Evolutionary conservation across 2,329 filamentous ascomycete species (phyloP), one percentile per base, ranked within the genome.

Genomic region (Pseudogymnoascus sp.): DNA sequence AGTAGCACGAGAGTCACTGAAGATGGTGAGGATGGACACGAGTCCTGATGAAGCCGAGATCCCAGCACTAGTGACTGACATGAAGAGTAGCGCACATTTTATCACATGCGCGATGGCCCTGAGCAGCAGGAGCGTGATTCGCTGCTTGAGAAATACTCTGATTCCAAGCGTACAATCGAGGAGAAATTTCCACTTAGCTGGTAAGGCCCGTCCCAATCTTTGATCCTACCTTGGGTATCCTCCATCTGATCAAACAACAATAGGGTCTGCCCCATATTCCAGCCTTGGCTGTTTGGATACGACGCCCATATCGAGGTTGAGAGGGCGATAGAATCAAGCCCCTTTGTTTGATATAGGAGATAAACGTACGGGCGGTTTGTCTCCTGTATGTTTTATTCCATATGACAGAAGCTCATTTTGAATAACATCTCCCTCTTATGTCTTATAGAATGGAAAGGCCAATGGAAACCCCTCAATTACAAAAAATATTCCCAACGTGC

Each of bases 251-350:
- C 26, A 56, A 33, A 56, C 0, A 33, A 14, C 2, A 8, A 33
- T 56, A 56, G 86, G 82, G 84, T 82, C 1, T 88, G 85, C 69
- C 84, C 84, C 0, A 75, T 82, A 35, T 80, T 85, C 0, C 85
- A 89, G 71, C 80, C 81, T 0, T 88, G 85, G 83, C 66, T 89
- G 56, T 89, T 84, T 67, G 84, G 85, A 0, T 88, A 89, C 66
- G 82, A 88, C 72, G 83, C 84, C 3, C 79, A 81, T 64, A 74
- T 75, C 28, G 84, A 86, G 68, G 83, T 81, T 1, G 78, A 82
- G 61, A 74, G 76, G 11, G 75, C 71, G 0, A 68, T 65, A 60
- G 62, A 65, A 28, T 61, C 16, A n/a, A 38, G 46, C 22, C 66
- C 68, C 1, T 70, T 70, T 62, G 11, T 33, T 56, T 56, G 50